Evolutionary conservation across 768 basidiomycete genomes (phyloP).

Genomic region (Gyrodon lividus): DNA sequence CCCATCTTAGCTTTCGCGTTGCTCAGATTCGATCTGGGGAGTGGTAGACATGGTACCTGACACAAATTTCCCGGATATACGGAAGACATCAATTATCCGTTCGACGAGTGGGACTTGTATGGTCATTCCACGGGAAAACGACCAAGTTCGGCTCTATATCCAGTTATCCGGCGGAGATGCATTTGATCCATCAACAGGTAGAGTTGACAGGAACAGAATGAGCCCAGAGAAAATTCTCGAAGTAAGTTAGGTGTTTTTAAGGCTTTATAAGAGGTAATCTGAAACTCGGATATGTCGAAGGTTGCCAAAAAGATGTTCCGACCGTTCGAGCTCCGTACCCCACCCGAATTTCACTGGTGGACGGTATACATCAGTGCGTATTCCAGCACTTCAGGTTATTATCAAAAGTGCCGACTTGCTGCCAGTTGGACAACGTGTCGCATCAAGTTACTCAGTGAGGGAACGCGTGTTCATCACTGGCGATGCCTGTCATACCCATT

Average conservation of each 20-base stretch:
- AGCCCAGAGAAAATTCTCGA: conserved; percentile 49
- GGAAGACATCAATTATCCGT: conserved; percentile 57
- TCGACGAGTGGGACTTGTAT: conserved; percentile 63
- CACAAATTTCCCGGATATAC: conserved; percentile 70
- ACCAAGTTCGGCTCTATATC: conserved; percentile 64
- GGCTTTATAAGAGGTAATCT: too few species aligned
- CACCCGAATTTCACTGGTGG: conserved; percentile 59
- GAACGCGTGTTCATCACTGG: conserved; percentile 69
- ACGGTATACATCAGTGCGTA: conserved; percentile 59
- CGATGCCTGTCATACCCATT: conserved; percentile 65
- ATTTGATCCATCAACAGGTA: conserved; percentile 41
- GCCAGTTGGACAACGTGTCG: conserved; percentile 66
- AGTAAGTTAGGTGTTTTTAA: conserved; percentile 27
- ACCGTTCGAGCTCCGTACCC: conserved; percentile 50
- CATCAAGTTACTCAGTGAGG: conserved; percentile 51
- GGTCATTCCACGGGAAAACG: conserved; percentile 65
- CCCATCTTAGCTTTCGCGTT: conserved; percentile 15
- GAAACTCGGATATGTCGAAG: too few species aligned
- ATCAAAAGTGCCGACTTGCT: background rate
- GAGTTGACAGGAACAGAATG: conserved; percentile 48
- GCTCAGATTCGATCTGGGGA: conserved; percentile 67
- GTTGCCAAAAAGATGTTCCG: conserved; percentile 44
- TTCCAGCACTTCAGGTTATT: background rate
- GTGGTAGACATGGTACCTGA: conserved; percentile 65
- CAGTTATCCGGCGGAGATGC: conserved; percentile 51